These are phyloP conservation scores for Trichophyton rubrum DNA, from an alignment of 2,329 filamentous ascomycete species.

Conservation along the genomic window DNA sequence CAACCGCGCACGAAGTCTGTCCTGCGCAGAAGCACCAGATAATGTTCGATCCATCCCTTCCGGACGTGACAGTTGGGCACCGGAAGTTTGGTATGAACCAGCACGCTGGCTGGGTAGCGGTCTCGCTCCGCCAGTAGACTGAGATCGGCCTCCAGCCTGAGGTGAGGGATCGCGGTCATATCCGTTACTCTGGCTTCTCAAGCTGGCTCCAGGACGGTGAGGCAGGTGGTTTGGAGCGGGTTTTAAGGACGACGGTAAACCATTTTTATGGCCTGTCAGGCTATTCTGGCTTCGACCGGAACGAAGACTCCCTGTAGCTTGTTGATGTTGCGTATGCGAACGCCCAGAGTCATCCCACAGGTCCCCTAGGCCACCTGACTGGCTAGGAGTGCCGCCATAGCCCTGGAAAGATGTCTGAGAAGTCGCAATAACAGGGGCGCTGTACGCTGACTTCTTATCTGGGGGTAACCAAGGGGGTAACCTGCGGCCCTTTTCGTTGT, in stretches of 20 bases:
- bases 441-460: conserved; percentile 63
- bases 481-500: conserved; percentile 69
- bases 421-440: conserved; percentile 34
- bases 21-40: conserved; percentile 54
- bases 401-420: conserved; percentile 42
- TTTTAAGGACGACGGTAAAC: conserved; percentile 7
- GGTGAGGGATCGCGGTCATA: conserved; percentile 3
- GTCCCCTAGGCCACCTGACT: conserved; percentile 39
- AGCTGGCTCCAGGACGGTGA: conserved; percentile 6
- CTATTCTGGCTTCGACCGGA: conserved; percentile 20
- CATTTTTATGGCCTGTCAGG: background rate
- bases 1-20: conserved; percentile 66
- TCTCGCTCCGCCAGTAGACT: conserved; percentile 32
- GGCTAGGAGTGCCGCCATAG: conserved; percentile 19
- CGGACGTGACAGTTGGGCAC: conserved; percentile 25
- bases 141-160: background rate
- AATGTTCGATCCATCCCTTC: conserved; percentile 31
- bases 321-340: conserved; percentile 14
- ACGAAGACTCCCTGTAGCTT: conserved; percentile 30
- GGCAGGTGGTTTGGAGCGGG: conserved; percentile 12
- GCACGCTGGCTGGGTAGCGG: conserved; percentile 60
- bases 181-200: background rate
- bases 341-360: conserved; percentile 42
- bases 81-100: conserved; percentile 56
- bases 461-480: conserved; percentile 81